phyloP scores from a whole-genome alignment of 257 asterid genomes.

The Lavandula angustifolia region DNA sequence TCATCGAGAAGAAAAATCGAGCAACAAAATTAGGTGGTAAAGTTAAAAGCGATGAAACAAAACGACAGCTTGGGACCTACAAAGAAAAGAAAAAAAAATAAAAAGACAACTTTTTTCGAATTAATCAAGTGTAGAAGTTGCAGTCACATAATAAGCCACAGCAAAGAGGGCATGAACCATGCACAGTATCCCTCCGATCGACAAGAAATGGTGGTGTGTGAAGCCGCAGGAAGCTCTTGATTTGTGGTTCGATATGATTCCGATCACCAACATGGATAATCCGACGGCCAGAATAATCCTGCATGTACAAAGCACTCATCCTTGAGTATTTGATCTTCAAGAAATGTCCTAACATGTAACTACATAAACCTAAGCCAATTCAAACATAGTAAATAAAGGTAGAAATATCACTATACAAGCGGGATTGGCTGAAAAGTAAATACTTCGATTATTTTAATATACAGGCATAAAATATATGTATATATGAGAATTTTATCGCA shows the following conservation, averaged over 20 bases:
- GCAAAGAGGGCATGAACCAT: slow-evolving; percentile 71
- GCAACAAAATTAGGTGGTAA: slow-evolving; percentile 15
- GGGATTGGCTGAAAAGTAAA: too few relatives aligned
- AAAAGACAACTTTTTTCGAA: background rate
- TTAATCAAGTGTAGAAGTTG: slow-evolving; percentile 29
- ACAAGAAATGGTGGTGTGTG: slow-evolving; percentile 73
- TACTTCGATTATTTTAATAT: too few relatives aligned
- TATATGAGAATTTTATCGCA: background rate
- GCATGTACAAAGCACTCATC: background rate
- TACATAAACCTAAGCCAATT: too few relatives aligned
- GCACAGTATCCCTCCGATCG: slow-evolving; percentile 78
- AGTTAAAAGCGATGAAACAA: slow-evolving; percentile 2
- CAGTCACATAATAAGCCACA: slow-evolving; percentile 55
- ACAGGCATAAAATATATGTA: background rate
- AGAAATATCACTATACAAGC: too few relatives aligned
- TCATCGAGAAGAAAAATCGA: slow-evolving; percentile 23
- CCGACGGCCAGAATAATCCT: slow-evolving; percentile 80
- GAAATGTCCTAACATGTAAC: too few relatives aligned
- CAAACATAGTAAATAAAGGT: too few relatives aligned
- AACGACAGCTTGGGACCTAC: slow-evolving; percentile 17
- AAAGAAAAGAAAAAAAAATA: background rate
- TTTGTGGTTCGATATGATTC: slow-evolving; percentile 72
- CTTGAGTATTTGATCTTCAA: too few relatives aligned
- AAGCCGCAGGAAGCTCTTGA: slow-evolving; percentile 84
- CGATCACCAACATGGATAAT: slow-evolving; percentile 64